Conservation (phyloP, 2,329 filamentous ascomycete species). For the Diaporthe ampelina region DNA sequence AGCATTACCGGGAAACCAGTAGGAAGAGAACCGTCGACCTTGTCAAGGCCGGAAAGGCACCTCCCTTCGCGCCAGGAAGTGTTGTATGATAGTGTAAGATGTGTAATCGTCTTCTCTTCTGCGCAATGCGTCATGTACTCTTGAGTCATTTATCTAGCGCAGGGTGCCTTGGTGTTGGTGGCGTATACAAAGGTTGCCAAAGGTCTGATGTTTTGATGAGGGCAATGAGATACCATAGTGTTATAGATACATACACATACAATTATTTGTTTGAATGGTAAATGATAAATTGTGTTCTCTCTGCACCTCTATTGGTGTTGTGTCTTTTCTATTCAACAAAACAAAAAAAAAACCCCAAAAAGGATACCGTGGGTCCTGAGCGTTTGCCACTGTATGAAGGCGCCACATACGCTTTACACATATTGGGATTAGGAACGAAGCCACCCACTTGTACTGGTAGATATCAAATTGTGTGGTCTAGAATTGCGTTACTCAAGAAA, state of each 20-base stretch:
- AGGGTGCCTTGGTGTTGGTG: background rate
- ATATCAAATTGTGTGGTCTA: no score
- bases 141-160: background rate
- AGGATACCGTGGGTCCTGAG: no score
- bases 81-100: slow-evolving; percentile 43
- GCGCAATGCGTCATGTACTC: slow-evolving; percentile 22
- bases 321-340: no score
- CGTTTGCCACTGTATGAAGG: no score
- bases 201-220: background rate
- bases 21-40: slow-evolving; percentile 29
- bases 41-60: slow-evolving; percentile 40
- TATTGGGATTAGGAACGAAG: no score
- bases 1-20: slow-evolving; percentile 44
- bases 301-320: no score
- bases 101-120: background rate
- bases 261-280: no score
- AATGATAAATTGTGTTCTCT: no score
- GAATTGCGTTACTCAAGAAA: background rate
- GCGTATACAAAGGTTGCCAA: background rate
- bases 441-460: no score
- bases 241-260: background rate
- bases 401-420: no score
- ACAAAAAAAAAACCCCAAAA: no score
- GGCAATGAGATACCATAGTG: slow-evolving; percentile 7
- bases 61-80: slow-evolving; percentile 46